phyloP scores from a whole-genome alignment of 345 rosid species.

The Salix udensis region DNA sequence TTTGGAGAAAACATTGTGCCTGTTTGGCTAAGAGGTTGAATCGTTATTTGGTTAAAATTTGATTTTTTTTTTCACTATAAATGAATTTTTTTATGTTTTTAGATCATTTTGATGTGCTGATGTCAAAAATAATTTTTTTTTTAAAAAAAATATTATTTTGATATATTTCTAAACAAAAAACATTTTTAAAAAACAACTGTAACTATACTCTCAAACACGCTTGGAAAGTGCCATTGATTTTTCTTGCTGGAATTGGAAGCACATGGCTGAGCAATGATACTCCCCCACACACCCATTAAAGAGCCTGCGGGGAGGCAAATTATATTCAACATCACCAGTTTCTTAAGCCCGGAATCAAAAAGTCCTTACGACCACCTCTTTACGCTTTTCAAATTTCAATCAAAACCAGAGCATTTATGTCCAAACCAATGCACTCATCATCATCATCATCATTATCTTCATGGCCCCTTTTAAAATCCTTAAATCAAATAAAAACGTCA shows the following conservation, averaged over 20 bases:
- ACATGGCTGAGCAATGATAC: slow-evolving; percentile 37
- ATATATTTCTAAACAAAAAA: too few relatives aligned
- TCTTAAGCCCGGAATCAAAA: not conserved
- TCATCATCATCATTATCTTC: not conserved
- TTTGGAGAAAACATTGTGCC: not conserved
- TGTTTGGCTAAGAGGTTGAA: too few relatives aligned
- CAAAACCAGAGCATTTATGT: not conserved
- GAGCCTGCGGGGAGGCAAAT: not conserved
- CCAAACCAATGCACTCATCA: not conserved
- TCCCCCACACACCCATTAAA: not conserved
- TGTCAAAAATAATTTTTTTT: too few relatives aligned
- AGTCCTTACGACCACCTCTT: not conserved
- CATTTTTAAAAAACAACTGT: too few relatives aligned
- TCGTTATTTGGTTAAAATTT: too few relatives aligned
- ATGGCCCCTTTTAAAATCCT: not conserved
- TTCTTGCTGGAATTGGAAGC: slow-evolving; percentile 29
- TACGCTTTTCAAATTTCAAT: not conserved
- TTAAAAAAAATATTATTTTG: too few relatives aligned
- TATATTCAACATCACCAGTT: not conserved
- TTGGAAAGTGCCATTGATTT: slow-evolving; percentile 28
- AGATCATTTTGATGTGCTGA: too few relatives aligned
- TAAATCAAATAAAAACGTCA: too few relatives aligned
- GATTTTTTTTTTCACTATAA: too few relatives aligned
- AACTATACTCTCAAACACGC: too few relatives aligned
- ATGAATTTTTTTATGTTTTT: too few relatives aligned